A percentile compares a stretch with the other conserved stretches of the same genome.
Conservation (phyloP, 352 stramenopile species). For the Pythium diclinum region DNA sequence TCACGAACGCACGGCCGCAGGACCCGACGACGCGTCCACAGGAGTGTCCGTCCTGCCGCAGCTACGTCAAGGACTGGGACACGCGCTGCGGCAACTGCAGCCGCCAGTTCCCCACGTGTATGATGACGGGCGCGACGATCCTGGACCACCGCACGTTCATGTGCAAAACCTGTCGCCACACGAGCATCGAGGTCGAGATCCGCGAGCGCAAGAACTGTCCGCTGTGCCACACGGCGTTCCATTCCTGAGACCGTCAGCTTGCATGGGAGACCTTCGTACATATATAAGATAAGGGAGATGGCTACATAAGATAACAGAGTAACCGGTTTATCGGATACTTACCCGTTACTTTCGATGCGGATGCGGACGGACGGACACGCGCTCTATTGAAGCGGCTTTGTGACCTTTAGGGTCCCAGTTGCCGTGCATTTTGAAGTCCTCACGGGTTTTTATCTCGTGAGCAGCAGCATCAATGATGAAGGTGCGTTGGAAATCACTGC, state of each 20-base stretch:
- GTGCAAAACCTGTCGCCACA: constrained; percentile 88
- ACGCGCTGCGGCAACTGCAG: constrained; percentile 80
- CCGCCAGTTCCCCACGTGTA: constrained; percentile 65
- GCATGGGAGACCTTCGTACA: constrained; percentile 2
- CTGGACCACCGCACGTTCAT: constrained; percentile 67
- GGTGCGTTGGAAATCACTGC: background rate
- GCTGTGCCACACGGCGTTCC: constrained; percentile 71
- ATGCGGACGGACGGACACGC: too few relatives aligned
- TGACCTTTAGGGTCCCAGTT: constrained; percentile 5
- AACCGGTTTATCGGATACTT: background rate
- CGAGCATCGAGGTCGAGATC: constrained; percentile 84
- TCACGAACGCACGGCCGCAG: constrained; percentile 65
- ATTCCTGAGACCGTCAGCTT: background rate
- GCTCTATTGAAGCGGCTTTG: background rate
- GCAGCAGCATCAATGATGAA: constrained; percentile 3
- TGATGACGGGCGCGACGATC: constrained; percentile 77
- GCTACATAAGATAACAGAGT: background rate
- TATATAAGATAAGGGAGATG: constrained; percentile 21
- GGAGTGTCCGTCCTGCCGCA: constrained; percentile 79
- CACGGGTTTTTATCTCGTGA: background rate
- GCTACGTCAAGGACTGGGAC: constrained; percentile 85
- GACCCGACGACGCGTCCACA: constrained; percentile 79
- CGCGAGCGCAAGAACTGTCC: constrained; percentile 81
- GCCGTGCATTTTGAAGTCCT: background rate
- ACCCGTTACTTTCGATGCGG: background rate